A percentile compares a stretch with the other conserved stretches of the same genome.
These are phyloP conservation scores for Citrullus amarus DNA, from an alignment of 306 rosid species.

Conservation along the genomic window DNA sequence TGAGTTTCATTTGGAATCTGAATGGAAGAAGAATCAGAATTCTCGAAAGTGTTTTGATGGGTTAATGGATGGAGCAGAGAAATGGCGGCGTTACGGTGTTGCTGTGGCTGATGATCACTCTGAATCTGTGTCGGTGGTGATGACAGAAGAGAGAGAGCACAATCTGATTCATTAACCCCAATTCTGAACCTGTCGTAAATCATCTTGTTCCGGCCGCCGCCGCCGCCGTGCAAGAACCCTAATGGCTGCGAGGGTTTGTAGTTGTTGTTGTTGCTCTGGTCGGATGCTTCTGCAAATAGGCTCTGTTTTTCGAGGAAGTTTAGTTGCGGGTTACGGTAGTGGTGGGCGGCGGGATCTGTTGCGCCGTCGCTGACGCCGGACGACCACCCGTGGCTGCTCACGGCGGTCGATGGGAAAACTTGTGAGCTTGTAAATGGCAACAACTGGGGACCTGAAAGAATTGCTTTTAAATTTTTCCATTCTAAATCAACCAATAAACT, in stretches of 20 bases:
- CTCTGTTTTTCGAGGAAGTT: conserved; percentile 8
- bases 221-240: background rate
- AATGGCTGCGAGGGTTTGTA: background rate
- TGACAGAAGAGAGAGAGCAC: conserved; percentile 14
- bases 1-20: background rate
- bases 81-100: background rate
- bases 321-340: background rate
- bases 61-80: background rate
- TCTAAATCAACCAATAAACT: too few species aligned
- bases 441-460: background rate
- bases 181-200: background rate
- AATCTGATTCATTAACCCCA: conserved; percentile 2
- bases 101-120: background rate
- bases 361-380: background rate
- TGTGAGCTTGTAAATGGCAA: background rate
- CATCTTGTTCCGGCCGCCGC: background rate
- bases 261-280: background rate
- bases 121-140: background rate
- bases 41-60: background rate
- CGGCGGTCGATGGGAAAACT: background rate
- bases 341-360: background rate
- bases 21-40: background rate
- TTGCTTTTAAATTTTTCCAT: too few species aligned
- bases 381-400: background rate
- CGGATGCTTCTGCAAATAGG: background rate